Percentiles rank a stretch among this genome's conserved stretches.
These are phyloP conservation scores for Elymus sibiricus DNA, from an alignment of 176 grass and related monocot genomes.

Conservation along the genomic window DNA sequence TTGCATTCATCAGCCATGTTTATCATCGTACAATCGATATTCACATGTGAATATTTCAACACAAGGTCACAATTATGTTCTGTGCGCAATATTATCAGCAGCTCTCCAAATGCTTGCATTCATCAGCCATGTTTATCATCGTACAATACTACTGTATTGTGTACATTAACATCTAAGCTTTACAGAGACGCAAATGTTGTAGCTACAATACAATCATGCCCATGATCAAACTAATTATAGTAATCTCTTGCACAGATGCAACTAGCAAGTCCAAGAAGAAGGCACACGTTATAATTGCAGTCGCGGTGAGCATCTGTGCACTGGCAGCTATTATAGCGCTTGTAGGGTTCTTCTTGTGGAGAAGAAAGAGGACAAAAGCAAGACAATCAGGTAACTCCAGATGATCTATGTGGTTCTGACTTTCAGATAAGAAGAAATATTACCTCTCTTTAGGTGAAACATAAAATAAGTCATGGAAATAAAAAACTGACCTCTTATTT, in stretches of 20 bases:
- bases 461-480: background rate
- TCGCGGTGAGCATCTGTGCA: slow-evolving; percentile 30
- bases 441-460: background rate
- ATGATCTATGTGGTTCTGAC: background rate
- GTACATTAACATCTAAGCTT: background rate
- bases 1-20: background rate
- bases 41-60: background rate
- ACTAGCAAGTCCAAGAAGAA: slow-evolving; percentile 37
- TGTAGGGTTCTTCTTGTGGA: slow-evolving; percentile 34
- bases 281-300: slow-evolving; percentile 1
- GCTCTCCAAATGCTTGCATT: background rate
- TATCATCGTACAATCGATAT: background rate
- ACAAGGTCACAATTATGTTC: background rate
- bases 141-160: too few species aligned
- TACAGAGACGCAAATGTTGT: background rate
- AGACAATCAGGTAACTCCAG: slow-evolving; percentile 37
- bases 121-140: background rate
- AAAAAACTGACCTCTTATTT: background rate
- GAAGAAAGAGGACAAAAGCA: slow-evolving; percentile 33
- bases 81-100: background rate
- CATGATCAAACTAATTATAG: background rate
- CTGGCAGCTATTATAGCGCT: slow-evolving; percentile 27
- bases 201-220: background rate
- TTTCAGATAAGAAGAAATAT: background rate
- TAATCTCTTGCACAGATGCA: slow-evolving; percentile 29